Percentiles rank a stretch among this genome's conserved stretches.
Evolutionary conservation across 2,329 filamentous ascomycete species (phyloP).

Genomic region (Trichoderma afroharzianum): DNA sequence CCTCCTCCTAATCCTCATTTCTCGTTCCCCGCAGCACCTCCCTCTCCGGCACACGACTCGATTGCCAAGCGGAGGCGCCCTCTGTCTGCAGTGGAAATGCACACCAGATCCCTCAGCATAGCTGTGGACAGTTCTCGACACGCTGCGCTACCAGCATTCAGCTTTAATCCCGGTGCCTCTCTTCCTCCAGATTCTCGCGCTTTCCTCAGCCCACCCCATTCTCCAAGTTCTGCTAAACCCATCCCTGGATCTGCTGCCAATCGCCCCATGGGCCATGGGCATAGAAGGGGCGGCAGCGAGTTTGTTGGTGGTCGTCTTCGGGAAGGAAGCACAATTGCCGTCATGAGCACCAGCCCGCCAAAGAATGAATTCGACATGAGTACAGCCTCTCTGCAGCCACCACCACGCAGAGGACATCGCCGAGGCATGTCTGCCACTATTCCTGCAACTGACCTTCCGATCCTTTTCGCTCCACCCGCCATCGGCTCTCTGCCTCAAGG

Average conservation of each 20-base stretch:
- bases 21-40: slow-evolving; percentile 54
- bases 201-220: slow-evolving; percentile 53
- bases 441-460: slow-evolving; percentile 77
- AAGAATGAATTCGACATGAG: slow-evolving; percentile 58
- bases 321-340: slow-evolving; percentile 53
- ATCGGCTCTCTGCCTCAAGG: slow-evolving; percentile 50
- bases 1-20: slow-evolving; percentile 62
- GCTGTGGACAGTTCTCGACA: slow-evolving; percentile 32
- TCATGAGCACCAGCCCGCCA: slow-evolving; percentile 67
- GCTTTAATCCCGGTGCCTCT: slow-evolving; percentile 51
- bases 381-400: slow-evolving; percentile 51
- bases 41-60: slow-evolving; percentile 45
- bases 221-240: slow-evolving; percentile 48
- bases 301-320: slow-evolving; percentile 73
- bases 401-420: slow-evolving; percentile 61
- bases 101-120: slow-evolving; percentile 30
- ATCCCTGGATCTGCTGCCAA: slow-evolving; percentile 50
- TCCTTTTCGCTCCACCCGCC: slow-evolving; percentile 56
- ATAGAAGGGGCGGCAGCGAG: slow-evolving; percentile 79
- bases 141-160: slow-evolving; percentile 50
- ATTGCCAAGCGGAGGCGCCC: slow-evolving; percentile 46
- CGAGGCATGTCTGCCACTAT: slow-evolving; percentile 70
- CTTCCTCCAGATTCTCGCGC: slow-evolving; percentile 33
- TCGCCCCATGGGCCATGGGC: slow-evolving; percentile 63
- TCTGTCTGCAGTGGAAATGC: slow-evolving; percentile 50